Percentiles rank a stretch among this genome's conserved stretches.
phyloP scores from a whole-genome alignment of 2,329 filamentous ascomycete genomes.

The Ceratocystis cacaofunesta region DNA sequence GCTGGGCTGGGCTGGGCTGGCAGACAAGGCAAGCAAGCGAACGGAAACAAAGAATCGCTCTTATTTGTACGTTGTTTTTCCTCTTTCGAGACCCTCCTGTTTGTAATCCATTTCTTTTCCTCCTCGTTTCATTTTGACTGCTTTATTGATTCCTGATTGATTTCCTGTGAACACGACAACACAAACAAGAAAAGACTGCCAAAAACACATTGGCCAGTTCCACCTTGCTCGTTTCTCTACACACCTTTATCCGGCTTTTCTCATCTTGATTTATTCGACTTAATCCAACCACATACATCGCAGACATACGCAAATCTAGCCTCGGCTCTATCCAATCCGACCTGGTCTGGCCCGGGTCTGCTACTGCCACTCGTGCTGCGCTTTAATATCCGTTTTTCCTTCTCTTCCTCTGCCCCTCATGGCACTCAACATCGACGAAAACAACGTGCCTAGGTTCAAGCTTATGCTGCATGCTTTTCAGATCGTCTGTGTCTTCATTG shows the following conservation, averaged over 20 bases:
- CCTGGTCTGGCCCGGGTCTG: background rate
- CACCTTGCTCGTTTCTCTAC: too few relatives aligned
- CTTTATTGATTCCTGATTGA: background rate
- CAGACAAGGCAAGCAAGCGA: background rate
- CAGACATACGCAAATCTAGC: too few relatives aligned
- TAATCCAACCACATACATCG: too few relatives aligned
- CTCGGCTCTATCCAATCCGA: background rate
- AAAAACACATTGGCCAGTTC: too few relatives aligned
- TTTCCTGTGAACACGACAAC: background rate
- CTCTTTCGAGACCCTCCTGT: background rate
- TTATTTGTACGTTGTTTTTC: background rate
- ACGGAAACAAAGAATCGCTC: background rate
- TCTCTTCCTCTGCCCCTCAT: background rate
- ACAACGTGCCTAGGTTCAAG: conserved; percentile 36
- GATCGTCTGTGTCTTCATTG: conserved; percentile 37
- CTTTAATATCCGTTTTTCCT: background rate
- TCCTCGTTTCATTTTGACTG: background rate
- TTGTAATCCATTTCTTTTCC: background rate
- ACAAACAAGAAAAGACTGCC: too few relatives aligned
- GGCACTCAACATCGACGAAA: conserved; percentile 10
- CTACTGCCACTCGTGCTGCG: background rate
- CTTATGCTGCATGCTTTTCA: conserved; percentile 42
- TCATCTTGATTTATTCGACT: too few relatives aligned
- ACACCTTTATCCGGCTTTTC: too few relatives aligned
- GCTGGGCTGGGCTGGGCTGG: background rate